Evolutionary conservation across 2,329 filamentous ascomycete species (phyloP), one percentile per base, ranked within the genome.

Genomic region (Trichoderma afroharzianum): DNA sequence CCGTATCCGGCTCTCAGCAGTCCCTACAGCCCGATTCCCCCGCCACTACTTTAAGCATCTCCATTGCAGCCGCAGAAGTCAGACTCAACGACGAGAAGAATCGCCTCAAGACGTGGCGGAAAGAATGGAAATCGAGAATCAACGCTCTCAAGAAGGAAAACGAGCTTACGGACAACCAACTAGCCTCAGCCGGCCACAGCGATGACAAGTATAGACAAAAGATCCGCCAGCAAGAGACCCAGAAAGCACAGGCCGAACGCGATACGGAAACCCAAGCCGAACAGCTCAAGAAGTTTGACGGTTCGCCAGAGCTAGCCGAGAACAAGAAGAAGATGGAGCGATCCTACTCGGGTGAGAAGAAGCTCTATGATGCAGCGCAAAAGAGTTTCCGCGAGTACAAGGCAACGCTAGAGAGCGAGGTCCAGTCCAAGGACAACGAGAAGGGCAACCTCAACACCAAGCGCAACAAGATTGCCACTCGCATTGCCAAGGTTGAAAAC

Each of bases 151-250:
- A 88, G 77, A 93, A 91, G 80, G 93, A 95, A 76, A 92, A 93
- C 73, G 92, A 94, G 76, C 87, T 87, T 63, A 85, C 93, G 47
- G 87, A 88, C 72, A 86, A 86, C 72, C 90, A 90, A 74, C 88
- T 93, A 59, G 86, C 90, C 71, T 91, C 91, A 43, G 87, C 88
- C 18, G 92, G 92, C 73, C 90, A 91, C 72, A 90, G 89, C 75
- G 93, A 95, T 80, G 93, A 95, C 77, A 91, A 92, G 78, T 87
- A 91, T 76, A 87, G 89, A 75, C 91, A 93, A 78, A 92, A 93
- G 79, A 88, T 93, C 59, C 87, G 90, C 73, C 93, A 95, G 80
- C 91, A 93, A 78, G 90, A 88, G 71, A 92, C 92, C 70, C 91
- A 92, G 79, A 91, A 92, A 80, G 89, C 89, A 71, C 92, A 89